Evolutionary conservation across 2,329 filamentous ascomycete genomes (phyloP), one percentile per base, ranked within the genome.

Genomic region (Tolypocladium tundrense): DNA sequence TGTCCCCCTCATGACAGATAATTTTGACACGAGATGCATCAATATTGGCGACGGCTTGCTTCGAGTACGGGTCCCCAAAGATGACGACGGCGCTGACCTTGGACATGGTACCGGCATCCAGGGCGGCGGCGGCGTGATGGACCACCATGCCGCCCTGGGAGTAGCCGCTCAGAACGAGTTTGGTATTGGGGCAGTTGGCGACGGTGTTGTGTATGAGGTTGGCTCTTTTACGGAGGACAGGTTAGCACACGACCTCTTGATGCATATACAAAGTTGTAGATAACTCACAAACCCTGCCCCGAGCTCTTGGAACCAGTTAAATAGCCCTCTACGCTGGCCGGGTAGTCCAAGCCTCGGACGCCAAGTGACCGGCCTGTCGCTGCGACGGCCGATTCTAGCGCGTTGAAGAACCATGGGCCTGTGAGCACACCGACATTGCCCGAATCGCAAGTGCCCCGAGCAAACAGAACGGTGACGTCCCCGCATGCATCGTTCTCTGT

Each of bases 391-490:
- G 53, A 33, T 19, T 57, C 52, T 4, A 71, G 59, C 4, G 66
- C 63, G 4, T 60, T 41, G 52, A 69, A 62, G 53, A 71, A 63
- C 10, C 64, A 63, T 2, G 69, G 69, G 0, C 66, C 69, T 3
- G 63, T 61, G 31, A 69, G 61, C 33, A 65, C 60, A 24, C 69
- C 69, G 41, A 69, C 60, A 45, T 70, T 71, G 24, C 69, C 68
- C 1, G 61, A 48, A 21, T 70, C 67, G 33, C 67, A 69, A 19
- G 68, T 70, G 9, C 68, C 68, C 0, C 68, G 63, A n/a, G 65
- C 66, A 37, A 68, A 70, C 31, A 70, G 52, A 35, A 70, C 57
- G 10, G 62, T 68, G 40, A 69, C 63, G 50, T 66, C 66, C n/a
- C 60, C 58, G 57, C 67, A 69, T 10, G 59, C 53, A 11, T 62